Evolutionary conservation across 179 eudicot genomes (phyloP), one percentile per base, ranked within the genome.

Genomic region (Monotropa hypopitys): DNA sequence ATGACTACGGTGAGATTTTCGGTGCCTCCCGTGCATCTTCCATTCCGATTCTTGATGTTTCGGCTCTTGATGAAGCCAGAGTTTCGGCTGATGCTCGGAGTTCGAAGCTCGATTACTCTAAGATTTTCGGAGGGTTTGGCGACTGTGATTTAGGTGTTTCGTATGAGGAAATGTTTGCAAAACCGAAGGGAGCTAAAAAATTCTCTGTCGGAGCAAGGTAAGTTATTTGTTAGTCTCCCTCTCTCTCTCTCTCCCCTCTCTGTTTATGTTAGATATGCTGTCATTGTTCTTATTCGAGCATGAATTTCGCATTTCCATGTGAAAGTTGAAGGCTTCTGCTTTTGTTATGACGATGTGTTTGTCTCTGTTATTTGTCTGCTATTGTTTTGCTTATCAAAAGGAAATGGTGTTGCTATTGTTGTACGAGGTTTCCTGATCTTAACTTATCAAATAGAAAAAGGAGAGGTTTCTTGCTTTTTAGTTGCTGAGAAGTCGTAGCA

Each of bases 1-100:
- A 86, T 38, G 92, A 90, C 71, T 92, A 87, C 83, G 80, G 74
- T 28, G 97, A 92, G 80, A 87, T 92, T 43, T 92, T 92, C 62
- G 88, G 89, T 35, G 79, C 86, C 42, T 59, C 86, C 46, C 84
- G 85, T 11, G 81, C 79, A 68, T 85, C 92, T 16, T 88, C 98
- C 50, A 89, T 93, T 83, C 98, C 98, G 13, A 75, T 87, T 70
- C 87, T 91, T 43, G 92, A 90, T 70, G 86, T 93, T 51, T 83
- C 97, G 13, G 84, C 73, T 2, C 80, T 81, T 11, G 85, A 81
- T 54, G 75, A 50, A 56, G 78, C 66, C 32, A 76, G 47, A 71
- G 78, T 53, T 40, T 73, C 57, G 78, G 71, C 38, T 45, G 70
- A 70, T 77, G 40, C 5, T 18, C 59, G 86, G 79, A 74, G 81